Base-by-base conservation (phyloP, 2,329 filamentous ascomycete species). In the Claviceps quebecensis region DNA sequence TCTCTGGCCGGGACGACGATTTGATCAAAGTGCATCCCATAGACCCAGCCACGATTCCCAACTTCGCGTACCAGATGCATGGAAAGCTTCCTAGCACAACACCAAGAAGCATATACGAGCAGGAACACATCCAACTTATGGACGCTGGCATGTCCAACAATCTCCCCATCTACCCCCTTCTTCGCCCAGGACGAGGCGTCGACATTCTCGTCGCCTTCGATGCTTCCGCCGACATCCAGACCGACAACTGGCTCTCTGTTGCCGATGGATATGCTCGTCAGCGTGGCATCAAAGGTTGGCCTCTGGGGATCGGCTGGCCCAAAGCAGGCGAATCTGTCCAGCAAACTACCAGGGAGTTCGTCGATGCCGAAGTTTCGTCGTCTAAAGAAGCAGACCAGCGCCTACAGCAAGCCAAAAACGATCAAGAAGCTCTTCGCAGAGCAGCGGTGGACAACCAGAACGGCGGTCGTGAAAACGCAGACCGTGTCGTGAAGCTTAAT, bases 81-180 rank as follows among this genome's bases (percentile, higher is more conserved):
- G 82, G 79, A 13, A 75, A 79, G 54, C 73, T 98, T 6, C 85
- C 88, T 0, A 68, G 78, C 1, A 86, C 87, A 0, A 85, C 84
- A n/a, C 89, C 93, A 0, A 78, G 83, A 36, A 88, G 80, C 53
- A 79, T 95, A 40, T 82, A 86, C 59, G 72, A 79, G 17, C 76
- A 75, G 14, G 74, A 83, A 45, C 84, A 95, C 63, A 74, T 91
- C 17, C 83, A 87, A 56, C 75, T 91, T 16, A 97, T 96, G 90
- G 93, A 98, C 65, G 90, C 93, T 1, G 93, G 93, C 48, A 98
- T 98, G 93, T 94, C 87, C 57, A 97, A 98, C 65, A 98, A 98
- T 62, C 74, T 98, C 8, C 93, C 93, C 1, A 90, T 97, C 43
- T 98, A 98, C 64, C 93, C 93, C 0, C 76, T 97, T 3, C 80